Percentiles rank a stretch among this genome's conserved stretches.
Conservation (phyloP, 768 basidiomycete genomes). For the Pisolithus sp. region DNA sequence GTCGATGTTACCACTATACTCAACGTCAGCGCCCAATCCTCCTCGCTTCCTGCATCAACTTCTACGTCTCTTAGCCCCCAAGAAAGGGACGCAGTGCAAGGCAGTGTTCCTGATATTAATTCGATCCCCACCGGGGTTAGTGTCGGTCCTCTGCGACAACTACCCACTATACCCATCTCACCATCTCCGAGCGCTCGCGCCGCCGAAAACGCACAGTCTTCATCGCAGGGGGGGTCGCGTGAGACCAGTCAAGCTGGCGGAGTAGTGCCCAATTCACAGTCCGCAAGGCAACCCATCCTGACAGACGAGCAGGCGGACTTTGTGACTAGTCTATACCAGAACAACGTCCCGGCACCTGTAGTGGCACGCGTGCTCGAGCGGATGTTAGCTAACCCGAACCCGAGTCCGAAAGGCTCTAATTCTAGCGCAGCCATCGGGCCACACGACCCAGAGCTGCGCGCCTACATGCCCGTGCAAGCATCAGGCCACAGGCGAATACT, state of each 20-base stretch:
- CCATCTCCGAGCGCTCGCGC: slow-evolving; percentile 1
- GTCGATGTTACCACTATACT: background rate
- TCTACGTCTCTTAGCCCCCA: background rate
- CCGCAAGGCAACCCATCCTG: background rate
- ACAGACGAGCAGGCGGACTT: slow-evolving; percentile 22
- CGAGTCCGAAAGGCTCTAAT: background rate
- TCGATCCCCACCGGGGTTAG: background rate
- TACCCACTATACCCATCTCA: background rate
- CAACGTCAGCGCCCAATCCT: background rate
- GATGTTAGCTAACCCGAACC: slow-evolving; percentile 13
- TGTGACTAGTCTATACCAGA: slow-evolving; percentile 19
- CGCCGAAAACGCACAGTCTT: slow-evolving; percentile 10
- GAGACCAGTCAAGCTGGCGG: background rate
- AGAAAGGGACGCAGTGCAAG: background rate
- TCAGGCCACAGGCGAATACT: too few relatives aligned
- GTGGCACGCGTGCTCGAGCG: slow-evolving; percentile 21
- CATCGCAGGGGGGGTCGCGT: background rate
- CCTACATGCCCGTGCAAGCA: background rate
- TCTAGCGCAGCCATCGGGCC: background rate
- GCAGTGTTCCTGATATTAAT: background rate
- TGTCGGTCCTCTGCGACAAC: background rate
- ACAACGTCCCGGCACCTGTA: slow-evolving; percentile 21
- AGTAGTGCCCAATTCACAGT: background rate
- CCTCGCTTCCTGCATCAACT: background rate
- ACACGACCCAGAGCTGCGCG: background rate